Conservation (phyloP, 768 basidiomycete species). For the Pleurotus sapidus region DNA sequence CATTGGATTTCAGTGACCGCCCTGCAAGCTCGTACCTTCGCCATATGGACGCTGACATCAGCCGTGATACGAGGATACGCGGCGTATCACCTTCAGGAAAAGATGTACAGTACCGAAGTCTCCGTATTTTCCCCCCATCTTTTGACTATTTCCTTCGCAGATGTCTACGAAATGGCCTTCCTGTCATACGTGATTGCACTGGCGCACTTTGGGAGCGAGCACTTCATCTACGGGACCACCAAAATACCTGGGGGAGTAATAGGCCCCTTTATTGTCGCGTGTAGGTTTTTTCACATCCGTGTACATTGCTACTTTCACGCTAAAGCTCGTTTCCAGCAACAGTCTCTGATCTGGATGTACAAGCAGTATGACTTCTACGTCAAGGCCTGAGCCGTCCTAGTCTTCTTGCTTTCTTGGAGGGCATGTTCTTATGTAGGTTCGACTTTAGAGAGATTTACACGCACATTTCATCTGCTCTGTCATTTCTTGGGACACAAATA, state of each 20-base stretch:
- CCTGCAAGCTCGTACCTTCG: slow-evolving; percentile 88
- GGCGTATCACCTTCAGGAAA: slow-evolving; percentile 84
- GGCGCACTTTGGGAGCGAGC: slow-evolving; percentile 84
- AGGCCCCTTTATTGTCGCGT: slow-evolving; percentile 80
- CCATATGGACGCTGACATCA: slow-evolving; percentile 85
- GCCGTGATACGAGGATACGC: slow-evolving; percentile 83
- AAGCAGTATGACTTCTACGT: slow-evolving; percentile 82
- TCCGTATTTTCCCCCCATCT: slow-evolving; percentile 11
- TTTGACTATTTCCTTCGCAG: slow-evolving; percentile 37
- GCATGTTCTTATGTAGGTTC: too few relatives aligned
- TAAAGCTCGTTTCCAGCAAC: slow-evolving; percentile 39
- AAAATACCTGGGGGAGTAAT: slow-evolving; percentile 57
- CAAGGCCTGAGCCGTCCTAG: slow-evolving; percentile 12
- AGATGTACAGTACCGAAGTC: slow-evolving; percentile 51
- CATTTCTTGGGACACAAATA: too few relatives aligned
- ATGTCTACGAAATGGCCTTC: slow-evolving; percentile 85
- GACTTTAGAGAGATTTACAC: too few relatives aligned
- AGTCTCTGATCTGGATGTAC: slow-evolving; percentile 84
- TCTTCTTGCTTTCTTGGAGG: too few relatives aligned
- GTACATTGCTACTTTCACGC: neutral
- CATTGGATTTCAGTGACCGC: slow-evolving; percentile 61
- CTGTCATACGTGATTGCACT: slow-evolving; percentile 89
- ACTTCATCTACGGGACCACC: slow-evolving; percentile 78
- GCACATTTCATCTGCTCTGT: too few relatives aligned
- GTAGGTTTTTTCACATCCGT: slow-evolving; percentile 44